phyloP scores from a whole-genome alignment of 2,329 filamentous ascomycete genomes.

The Colletotrichum agaves region DNA sequence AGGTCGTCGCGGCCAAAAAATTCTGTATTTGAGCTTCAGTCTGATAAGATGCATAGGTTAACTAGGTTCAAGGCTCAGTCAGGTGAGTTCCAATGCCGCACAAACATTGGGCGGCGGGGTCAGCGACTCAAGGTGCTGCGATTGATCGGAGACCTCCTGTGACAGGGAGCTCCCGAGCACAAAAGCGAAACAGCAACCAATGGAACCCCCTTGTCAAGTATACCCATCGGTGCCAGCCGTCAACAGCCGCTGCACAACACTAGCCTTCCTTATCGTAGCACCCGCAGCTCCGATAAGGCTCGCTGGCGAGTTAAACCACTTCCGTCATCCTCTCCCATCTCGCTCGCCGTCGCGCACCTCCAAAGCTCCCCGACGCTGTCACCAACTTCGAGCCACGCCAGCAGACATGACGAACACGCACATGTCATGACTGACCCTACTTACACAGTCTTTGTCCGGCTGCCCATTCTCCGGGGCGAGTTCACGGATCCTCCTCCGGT shows the following conservation, averaged over 20 bases:
- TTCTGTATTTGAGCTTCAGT: neutral
- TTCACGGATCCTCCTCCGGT: constrained; percentile 93
- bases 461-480: constrained; percentile 87
- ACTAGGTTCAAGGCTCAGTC: neutral
- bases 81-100: neutral
- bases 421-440: constrained; percentile 60
- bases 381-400: constrained; percentile 23
- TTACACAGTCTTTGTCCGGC: constrained; percentile 84
- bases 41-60: neutral
- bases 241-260: constrained; percentile 3
- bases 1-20: neutral
- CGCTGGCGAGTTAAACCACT: constrained; percentile 25
- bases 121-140: neutral
- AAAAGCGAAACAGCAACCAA: neutral
- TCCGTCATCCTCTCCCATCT: constrained; percentile 26
- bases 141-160: neutral
- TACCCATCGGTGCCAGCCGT: constrained; percentile 4
- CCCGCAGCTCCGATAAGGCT: constrained; percentile 37
- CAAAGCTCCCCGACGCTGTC: constrained; percentile 22
- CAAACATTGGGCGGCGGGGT: neutral
- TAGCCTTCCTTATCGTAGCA: constrained; percentile 26
- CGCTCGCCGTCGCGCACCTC: neutral
- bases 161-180: neutral
- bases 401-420: constrained; percentile 33
- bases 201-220: neutral